Base-by-base conservation (phyloP, 2,329 filamentous ascomycete genomes). In the Harringtonia aguacate region DNA sequence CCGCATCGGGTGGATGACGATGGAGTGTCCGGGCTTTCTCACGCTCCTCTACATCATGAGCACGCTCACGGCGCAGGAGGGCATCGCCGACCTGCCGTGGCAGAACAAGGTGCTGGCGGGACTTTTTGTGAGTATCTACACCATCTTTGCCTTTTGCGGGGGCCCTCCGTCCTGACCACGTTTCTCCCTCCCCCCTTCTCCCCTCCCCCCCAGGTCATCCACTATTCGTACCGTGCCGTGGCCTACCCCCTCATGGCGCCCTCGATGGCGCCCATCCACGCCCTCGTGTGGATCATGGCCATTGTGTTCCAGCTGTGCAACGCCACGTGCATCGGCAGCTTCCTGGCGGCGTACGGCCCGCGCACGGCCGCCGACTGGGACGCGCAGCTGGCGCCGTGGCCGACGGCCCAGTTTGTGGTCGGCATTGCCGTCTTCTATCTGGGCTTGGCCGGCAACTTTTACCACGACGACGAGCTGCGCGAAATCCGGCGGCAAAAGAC, bases 141-240 rank as follows among this genome's bases (percentile, higher is more conserved):
- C n/a, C n/a, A 38, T 5, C 31, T n/a, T 17, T 28, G 10, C 27
- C 17, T 21, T 18, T n/a, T 27, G 29, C 28, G 14, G 9, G 13
- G 13, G 13, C n/a, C 3, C 14, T 10, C 20, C n/a, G 13, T 29
- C 8, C 9, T 28, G 10, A 20, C 4, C 2, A n/a, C 17, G n/a
- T 42, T 15, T 34, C 13, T 15, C 20, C 13, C 21, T 17, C 13
- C 12, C 3, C 4, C 20, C 8, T 24, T 13, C 31, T 15, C n/a
- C 20, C 8, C 17, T 14, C 14, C 22, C 22, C 3, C 49, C 17
- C 46, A 85, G 70, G 70, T 84, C 29, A 77, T 90, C 45, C 92
- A 98, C 67, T 98, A 98, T 70, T 53, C 79, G 58, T 94, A 98
- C 71, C 86, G 92, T 50, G 89, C 92, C 10, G 62, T 97, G 45